Evolutionary conservation across 2,329 filamentous ascomycete genomes (phyloP).

Genomic region (Diaporthe sp.): DNA sequence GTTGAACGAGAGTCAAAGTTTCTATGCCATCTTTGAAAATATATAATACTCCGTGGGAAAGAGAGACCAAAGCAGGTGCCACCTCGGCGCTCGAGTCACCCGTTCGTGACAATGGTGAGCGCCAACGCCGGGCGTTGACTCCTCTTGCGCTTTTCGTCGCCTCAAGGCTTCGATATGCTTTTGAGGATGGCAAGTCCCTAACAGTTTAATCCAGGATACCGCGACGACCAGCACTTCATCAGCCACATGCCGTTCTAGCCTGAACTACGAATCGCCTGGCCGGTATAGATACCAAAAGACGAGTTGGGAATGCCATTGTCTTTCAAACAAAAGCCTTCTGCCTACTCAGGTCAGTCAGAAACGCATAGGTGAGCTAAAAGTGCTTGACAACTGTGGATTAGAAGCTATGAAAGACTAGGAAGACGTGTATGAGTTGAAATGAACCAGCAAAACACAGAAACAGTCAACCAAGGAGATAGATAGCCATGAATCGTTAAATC

Average conservation of each 20-base stretch:
- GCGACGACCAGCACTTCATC: background rate
- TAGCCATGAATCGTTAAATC: background rate
- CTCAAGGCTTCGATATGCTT: background rate
- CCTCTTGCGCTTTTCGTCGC: background rate
- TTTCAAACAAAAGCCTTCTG: background rate
- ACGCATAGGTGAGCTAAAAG: background rate
- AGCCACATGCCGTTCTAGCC: background rate
- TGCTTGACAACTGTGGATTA: conserved; percentile 11
- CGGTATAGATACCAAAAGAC: too few species aligned
- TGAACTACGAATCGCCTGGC: accelerated
- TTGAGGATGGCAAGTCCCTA: too few species aligned
- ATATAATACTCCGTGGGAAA: background rate
- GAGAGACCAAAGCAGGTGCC: background rate
- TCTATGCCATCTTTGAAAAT: background rate
- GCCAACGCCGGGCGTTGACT: background rate
- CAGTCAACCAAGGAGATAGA: conserved; percentile 12
- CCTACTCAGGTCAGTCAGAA: background rate
- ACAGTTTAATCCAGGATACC: too few species aligned
- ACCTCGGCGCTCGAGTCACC: conserved; percentile 9
- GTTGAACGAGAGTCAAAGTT: background rate
- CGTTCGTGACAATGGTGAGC: background rate
- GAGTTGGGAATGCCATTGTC: background rate
- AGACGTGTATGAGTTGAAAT: conserved; percentile 20
- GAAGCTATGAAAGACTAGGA: conserved; percentile 21
- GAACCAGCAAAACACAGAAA: background rate